Conservation (phyloP, 2,329 filamentous ascomycete species). For the Pseudocercospora eumusae region DNA sequence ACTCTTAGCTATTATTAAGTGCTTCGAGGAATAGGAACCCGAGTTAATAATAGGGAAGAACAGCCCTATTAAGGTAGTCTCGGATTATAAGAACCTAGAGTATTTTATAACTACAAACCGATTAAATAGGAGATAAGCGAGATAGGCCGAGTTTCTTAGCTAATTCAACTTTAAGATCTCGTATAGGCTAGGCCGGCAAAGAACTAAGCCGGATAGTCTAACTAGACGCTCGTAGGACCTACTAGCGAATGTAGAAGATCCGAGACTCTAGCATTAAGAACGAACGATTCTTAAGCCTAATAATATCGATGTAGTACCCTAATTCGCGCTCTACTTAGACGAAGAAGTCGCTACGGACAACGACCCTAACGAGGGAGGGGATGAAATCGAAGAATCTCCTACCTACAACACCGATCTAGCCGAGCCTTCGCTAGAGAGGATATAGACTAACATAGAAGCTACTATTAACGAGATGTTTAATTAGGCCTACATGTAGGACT, state of each 20-base stretch:
- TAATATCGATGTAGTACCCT: neutral
- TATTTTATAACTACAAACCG: neutral
- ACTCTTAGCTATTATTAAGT: conserved; percentile 34
- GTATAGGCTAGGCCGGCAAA: neutral
- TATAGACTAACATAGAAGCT: neutral
- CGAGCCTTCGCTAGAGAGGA: too few species aligned
- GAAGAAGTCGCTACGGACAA: neutral
- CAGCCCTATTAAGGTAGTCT: neutral
- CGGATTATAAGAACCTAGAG: neutral
- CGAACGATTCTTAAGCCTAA: neutral
- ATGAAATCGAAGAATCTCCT: neutral
- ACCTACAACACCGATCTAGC: too few species aligned
- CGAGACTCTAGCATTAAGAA: neutral
- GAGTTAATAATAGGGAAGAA: neutral
- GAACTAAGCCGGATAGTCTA: conserved; percentile 3
- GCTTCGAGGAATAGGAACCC: conserved; percentile 10
- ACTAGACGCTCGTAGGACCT: too few species aligned
- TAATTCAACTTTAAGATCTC: neutral
- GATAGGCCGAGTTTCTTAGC: too few species aligned
- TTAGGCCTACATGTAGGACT: neutral
- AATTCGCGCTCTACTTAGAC: neutral
- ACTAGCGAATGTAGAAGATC: too few species aligned
- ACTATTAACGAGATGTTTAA: too few species aligned
- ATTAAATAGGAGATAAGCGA: too few species aligned
- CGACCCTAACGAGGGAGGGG: neutral